A percentile compares a stretch with the other conserved stretches of the same genome.
Conservation (phyloP, 768 basidiomycete genomes). For the Coprinellus micaceus region DNA sequence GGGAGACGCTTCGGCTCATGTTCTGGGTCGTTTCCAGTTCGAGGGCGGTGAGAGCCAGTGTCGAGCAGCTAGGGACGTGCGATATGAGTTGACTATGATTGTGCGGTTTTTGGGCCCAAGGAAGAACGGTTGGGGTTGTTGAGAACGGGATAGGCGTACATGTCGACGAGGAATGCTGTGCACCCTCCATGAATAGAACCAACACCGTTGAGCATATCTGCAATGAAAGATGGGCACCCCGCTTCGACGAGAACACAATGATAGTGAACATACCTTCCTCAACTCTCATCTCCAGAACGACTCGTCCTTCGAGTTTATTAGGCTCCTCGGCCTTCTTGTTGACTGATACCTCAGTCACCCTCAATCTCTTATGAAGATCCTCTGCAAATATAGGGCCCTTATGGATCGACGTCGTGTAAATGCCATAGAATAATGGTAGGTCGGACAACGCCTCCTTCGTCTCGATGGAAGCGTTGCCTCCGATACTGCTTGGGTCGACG, state of each 20-base stretch:
- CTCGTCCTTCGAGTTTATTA: slow-evolving; percentile 36
- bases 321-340: slow-evolving; percentile 39
- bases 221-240: not conserved
- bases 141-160: slow-evolving; percentile 29
- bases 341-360: slow-evolving; percentile 37
- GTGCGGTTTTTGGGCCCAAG: no score
- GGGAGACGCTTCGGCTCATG: slow-evolving; percentile 37
- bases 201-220: slow-evolving; percentile 53
- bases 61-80: slow-evolving; percentile 39
- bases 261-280: slow-evolving; percentile 31
- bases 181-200: slow-evolving; percentile 56
- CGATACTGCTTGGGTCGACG: slow-evolving; percentile 8
- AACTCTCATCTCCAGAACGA: slow-evolving; percentile 40
- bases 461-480: slow-evolving; percentile 22
- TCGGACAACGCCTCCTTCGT: slow-evolving; percentile 19
- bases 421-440: slow-evolving; percentile 13
- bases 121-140: no score
- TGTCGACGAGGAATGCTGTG: slow-evolving; percentile 50
- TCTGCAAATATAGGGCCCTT: slow-evolving; percentile 20
- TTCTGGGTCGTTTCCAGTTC: slow-evolving; percentile 23
- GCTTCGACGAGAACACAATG: not conserved
- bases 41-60: slow-evolving; percentile 42
- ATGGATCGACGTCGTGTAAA: slow-evolving; percentile 6
- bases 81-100: not conserved
- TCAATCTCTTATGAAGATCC: slow-evolving; percentile 22